Base-by-base conservation (phyloP, 2,329 filamentous ascomycete species). In the Neocatenulostroma microsporum region DNA sequence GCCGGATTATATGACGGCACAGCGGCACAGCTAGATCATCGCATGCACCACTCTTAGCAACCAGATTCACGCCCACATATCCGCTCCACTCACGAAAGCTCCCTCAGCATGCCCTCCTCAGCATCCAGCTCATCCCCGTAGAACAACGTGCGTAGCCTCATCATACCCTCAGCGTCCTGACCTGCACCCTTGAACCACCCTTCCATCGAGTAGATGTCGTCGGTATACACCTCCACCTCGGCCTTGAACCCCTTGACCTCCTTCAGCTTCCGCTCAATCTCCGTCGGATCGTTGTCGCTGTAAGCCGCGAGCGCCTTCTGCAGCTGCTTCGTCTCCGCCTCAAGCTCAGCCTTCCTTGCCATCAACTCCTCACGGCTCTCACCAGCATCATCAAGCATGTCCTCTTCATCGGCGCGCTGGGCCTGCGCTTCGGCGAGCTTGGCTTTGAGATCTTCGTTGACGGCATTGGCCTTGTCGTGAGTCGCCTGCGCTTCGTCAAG, bases 91-190 rank as follows among this genome's bases (percentile, higher is more conserved):
- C n/a, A 24, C 21, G 21, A 24, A 8, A 51, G 43, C 42, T 69
- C 71, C 18, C 58, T 58, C 44, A 76, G 56, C 6, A 69, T 67
- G 30, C 66, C 64, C 25, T 69, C 71, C 37, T 78, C 73, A 37
- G 69, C 57, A 36, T 66, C 68, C 49, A 67, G 75, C 47, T 77
- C 71, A 15, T 67, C 66, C 7, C 67, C 70, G 46, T 76, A 78
- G 32, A 63, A 64, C 29, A 62, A 58, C 36, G 57, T 61, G 48
- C 66, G 62, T 12, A 73, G 52, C 3, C 44, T 47, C n/a, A 60
- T 47, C 14, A 75, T 45, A 5, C 59, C 40, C 40, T 69, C 68
- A 27, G 60, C 55, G 48, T 73, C 68, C 12, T 7, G 14, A 3
- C 54, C 53, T 13, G 42, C 42, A 10, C 49, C 41, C 35, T 55